These are phyloP conservation scores for Mentha longifolia DNA, from an alignment of 257 asterid genomes.

Conservation along the genomic window DNA sequence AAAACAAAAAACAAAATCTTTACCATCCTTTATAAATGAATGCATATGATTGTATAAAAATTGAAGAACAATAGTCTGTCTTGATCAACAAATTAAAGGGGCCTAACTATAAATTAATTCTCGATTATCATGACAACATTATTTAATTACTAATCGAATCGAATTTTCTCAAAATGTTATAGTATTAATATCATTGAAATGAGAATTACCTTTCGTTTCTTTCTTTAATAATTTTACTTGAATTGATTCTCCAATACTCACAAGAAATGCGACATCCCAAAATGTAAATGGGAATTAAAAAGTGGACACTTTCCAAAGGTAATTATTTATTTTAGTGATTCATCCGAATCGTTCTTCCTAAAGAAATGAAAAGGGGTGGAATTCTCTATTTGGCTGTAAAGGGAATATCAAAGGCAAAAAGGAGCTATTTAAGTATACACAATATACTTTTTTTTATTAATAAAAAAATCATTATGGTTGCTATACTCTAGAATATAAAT, in stretches of 20 bases:
- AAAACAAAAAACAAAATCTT: too few relatives aligned
- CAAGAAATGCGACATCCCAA: conserved; percentile 30
- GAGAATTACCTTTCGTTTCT: conserved; percentile 11
- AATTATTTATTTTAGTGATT: conserved; percentile 20
- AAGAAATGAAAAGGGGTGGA: background rate
- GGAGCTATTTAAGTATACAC: conserved; percentile 17
- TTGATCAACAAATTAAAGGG: background rate
- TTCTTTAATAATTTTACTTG: conserved; percentile 32
- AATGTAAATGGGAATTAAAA: conserved; percentile 44
- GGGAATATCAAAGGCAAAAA: conserved; percentile 39
- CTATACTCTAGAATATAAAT: conserved; percentile 38
- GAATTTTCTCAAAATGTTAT: conserved; percentile 22
- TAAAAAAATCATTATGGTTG: conserved; percentile 34
- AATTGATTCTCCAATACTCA: conserved; percentile 44
- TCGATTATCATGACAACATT: conserved; percentile 3
- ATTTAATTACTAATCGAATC: conserved; percentile 31
- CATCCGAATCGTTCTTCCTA: conserved; percentile 18
- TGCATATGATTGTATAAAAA: too few relatives aligned
- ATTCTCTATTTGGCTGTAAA: conserved; percentile 34
- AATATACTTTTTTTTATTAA: background rate
- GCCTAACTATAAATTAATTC: background rate
- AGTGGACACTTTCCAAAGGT: conserved; percentile 29
- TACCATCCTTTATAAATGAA: too few relatives aligned
- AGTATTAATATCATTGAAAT: conserved; percentile 22
- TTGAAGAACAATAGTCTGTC: background rate